These are phyloP conservation scores for Nymphaea thermarum DNA, from an alignment of 164 flowering plant species.

Conservation along the genomic window DNA sequence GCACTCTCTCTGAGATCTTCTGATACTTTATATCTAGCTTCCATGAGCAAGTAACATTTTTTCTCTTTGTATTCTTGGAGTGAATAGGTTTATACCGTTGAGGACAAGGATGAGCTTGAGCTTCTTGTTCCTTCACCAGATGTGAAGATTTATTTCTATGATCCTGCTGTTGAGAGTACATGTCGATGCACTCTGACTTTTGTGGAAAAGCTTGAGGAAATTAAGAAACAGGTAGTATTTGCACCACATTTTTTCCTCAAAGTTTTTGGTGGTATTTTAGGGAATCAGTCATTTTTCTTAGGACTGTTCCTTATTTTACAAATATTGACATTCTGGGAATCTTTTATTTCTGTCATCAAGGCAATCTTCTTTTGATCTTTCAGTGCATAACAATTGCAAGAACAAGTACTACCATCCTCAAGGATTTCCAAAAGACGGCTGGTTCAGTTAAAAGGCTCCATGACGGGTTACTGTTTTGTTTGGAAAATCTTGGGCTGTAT, in stretches of 20 bases:
- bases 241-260: no score
- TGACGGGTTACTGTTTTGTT: slow-evolving; percentile 43
- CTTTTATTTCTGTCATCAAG: not conserved
- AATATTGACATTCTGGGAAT: no score
- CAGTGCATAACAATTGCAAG: slow-evolving; percentile 46
- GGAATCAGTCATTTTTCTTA: no score
- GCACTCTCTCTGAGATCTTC: no score
- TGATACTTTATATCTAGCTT: not conserved
- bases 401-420: slow-evolving; percentile 20
- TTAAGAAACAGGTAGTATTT: slow-evolving; percentile 49
- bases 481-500: slow-evolving; percentile 72
- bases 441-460: slow-evolving; percentile 47
- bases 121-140: slow-evolving; percentile 53
- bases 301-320: no score
- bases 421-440: slow-evolving; percentile 22
- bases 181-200: slow-evolving; percentile 15
- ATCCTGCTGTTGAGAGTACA: slow-evolving; percentile 11
- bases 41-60: no score
- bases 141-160: slow-evolving; percentile 48
- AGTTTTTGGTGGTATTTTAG: no score
- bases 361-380: not conserved
- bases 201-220: slow-evolving; percentile 36
- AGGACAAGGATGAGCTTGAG: slow-evolving; percentile 54
- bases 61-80: slow-evolving; percentile 1
- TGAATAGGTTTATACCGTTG: slow-evolving; percentile 65